Base-by-base conservation (phyloP, 345 rosid genomes). In the Sapria himalayana region DNA sequence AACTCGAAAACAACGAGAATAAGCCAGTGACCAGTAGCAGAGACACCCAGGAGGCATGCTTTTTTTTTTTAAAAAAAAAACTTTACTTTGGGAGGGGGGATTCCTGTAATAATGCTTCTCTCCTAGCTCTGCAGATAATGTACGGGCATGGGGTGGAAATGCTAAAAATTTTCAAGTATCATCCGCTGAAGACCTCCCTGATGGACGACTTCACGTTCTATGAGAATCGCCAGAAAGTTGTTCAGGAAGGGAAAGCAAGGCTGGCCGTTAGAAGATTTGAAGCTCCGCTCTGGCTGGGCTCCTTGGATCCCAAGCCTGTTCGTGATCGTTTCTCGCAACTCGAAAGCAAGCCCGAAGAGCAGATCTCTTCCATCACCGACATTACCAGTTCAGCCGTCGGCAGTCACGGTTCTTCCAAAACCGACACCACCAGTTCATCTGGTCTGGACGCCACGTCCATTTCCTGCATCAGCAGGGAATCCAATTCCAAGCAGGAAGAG, bases 21-120 rank as follows among this genome's bases (percentile, higher is more conserved):
- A 82, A 82, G 62, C 86, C 98, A 2, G 98, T 82, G 48, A 89
- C 98, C 37, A 89, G 76, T 55, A 82, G 98, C 73, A 78, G 98
- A 60, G 98, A 89, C 59, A 89, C 95, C 9, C 98, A 89, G 73
- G 98, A 89, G 95, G 98, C 79, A 59, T 42, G 31, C 37, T 33
- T 27, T 0, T 15, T 6, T 22, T 47, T 25, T 40, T 40, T 12
- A 29, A 15, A 8, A 8, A 35, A 3, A 19, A 11, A n/a, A 7
- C 32, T 19, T n/a, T 46, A 39, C 31, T 23, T 24, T 12, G 14
- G 9, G 37, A 19, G 18, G 18, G 13, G 22, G 31, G 17, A 20
- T 21, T 11, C 16, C 3, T 19, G 4, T 17, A 44, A 20, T 7
- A 17, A 1, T 15, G 24, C 19, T 23, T 19, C n/a, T 16, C 16